phyloP scores from a whole-genome alignment of 2,329 filamentous ascomycete species.

The Diaporthe vaccinii region DNA sequence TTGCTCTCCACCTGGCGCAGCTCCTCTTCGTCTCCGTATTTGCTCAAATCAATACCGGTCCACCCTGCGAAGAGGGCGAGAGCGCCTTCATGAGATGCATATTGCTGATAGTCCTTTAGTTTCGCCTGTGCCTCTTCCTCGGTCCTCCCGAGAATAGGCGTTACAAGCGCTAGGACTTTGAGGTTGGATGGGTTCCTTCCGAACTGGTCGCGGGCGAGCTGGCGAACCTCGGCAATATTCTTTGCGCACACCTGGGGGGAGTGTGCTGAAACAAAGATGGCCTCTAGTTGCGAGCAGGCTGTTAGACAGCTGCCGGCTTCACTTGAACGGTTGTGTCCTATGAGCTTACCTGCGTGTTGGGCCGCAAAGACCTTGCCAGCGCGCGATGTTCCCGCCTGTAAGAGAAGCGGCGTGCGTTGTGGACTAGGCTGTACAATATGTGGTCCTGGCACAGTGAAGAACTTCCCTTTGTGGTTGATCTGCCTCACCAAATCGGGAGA shows the following conservation, averaged over 20 bases:
- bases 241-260: conserved; percentile 72
- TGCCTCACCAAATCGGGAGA: conserved; percentile 70
- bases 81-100: conserved; percentile 74
- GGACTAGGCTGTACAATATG: conserved; percentile 76
- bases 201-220: conserved; percentile 62
- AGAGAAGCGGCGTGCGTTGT: conserved; percentile 76
- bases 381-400: conserved; percentile 78
- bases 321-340: neutral
- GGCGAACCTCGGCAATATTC: conserved; percentile 73
- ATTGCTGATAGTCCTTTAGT: conserved; percentile 70
- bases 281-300: conserved; percentile 53
- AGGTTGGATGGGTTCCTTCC: conserved; percentile 72
- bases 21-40: conserved; percentile 56
- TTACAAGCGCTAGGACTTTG: conserved; percentile 77
- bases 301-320: conserved; percentile 12
- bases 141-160: conserved; percentile 74
- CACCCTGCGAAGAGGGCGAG: conserved; percentile 80
- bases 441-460: conserved; percentile 66
- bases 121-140: conserved; percentile 77
- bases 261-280: conserved; percentile 78
- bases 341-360: conserved; percentile 68
- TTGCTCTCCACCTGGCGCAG: conserved; percentile 56
- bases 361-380: conserved; percentile 77
- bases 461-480: conserved; percentile 73
- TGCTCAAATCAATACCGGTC: conserved; percentile 69